Percentiles rank a stretch among this genome's conserved stretches.
Evolutionary conservation across 768 basidiomycete species (phyloP).

Genomic region (Hericium rajendrae): DNA sequence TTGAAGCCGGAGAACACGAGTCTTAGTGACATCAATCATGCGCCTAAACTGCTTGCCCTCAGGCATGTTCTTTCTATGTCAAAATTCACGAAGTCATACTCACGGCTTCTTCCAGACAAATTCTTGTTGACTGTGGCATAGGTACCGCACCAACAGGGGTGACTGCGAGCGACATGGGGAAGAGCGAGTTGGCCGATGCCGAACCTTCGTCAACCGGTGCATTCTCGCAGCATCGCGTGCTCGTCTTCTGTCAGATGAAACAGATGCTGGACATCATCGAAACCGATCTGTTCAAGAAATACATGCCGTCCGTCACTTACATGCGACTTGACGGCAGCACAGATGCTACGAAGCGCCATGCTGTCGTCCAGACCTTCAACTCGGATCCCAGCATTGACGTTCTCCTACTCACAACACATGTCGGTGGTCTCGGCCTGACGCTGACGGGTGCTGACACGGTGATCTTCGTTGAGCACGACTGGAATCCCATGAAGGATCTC

Average conservation of each 20-base stretch:
- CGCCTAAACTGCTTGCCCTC: constrained; percentile 88
- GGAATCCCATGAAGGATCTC: constrained; percentile 99
- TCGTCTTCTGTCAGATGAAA: constrained; percentile 99
- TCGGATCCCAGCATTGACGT: constrained; percentile 96
- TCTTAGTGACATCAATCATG: constrained; percentile 77
- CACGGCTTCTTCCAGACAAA: constrained; percentile 51
- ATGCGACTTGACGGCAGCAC: constrained; percentile 96
- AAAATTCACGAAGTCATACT: neutral
- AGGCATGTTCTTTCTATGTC: constrained; percentile 41
- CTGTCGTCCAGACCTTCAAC: constrained; percentile 97
- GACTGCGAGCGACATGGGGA: constrained; percentile 41
- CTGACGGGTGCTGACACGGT: constrained; percentile 98
- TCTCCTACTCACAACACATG: constrained; percentile 89
- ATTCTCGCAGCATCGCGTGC: constrained; percentile 93
- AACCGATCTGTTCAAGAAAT: constrained; percentile 77
- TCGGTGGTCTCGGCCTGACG: constrained; percentile 92
- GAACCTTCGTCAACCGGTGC: constrained; percentile 35
- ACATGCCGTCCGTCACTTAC: constrained; percentile 95
- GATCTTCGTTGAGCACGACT: constrained; percentile 98
- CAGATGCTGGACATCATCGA: constrained; percentile 99
- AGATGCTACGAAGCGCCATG: constrained; percentile 89
- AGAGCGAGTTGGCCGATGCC: constrained; percentile 59
- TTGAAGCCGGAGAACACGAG: constrained; percentile 28
- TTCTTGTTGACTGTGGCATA: constrained; percentile 90
- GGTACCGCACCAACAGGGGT: constrained; percentile 37